Base-by-base conservation (phyloP, 2,329 filamentous ascomycete species). In the Lojkania enalia region DNA sequence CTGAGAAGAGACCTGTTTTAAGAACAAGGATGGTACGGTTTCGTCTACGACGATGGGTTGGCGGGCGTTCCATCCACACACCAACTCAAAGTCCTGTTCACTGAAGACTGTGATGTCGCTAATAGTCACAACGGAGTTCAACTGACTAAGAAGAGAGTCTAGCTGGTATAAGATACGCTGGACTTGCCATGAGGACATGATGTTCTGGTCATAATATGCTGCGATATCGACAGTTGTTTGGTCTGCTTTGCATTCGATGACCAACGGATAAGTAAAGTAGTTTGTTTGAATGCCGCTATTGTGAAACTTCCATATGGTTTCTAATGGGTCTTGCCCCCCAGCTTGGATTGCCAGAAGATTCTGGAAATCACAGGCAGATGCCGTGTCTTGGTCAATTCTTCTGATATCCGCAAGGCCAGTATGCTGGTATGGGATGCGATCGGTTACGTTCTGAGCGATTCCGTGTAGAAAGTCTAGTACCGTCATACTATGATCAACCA, bases 311-410 rank as follows among this genome's bases (percentile, higher is more conserved):
- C 62, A 67, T 39, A 64, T 57, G 0, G 55, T 56, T 20, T 65
- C 57, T 4, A 46, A 21, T 3, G 60, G 49, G 25, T 58, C 36
- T 20, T 58, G 54, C 5, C 52, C 51, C 2, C 57, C 67, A 3
- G 62, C 61, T 39, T 83, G 79, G 18, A 83, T 73, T 0, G 82
- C 77, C 1, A 84, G 61, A 5, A 79, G 74, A 0, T 78, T 81
- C 5, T 76, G 74, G 35, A 82, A 72, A 49, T 82, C 76, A 54
- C 80, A 83, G 2, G 80, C 80, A 46, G 79, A 71, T 7, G 77
- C 71, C 3, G 77, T 76, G 45, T 82, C 79, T 1, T 74, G 68
- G 54, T 78, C 81, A 11, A 71, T 58, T 12, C 62, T 60, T 20
- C 64, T 62, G 31, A 73, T 72, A 20, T 69, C 60, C 15, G 69